Evolutionary conservation across 1,284 basidiomycete genomes (phyloP).

Genomic region (Flammula alnicola): DNA sequence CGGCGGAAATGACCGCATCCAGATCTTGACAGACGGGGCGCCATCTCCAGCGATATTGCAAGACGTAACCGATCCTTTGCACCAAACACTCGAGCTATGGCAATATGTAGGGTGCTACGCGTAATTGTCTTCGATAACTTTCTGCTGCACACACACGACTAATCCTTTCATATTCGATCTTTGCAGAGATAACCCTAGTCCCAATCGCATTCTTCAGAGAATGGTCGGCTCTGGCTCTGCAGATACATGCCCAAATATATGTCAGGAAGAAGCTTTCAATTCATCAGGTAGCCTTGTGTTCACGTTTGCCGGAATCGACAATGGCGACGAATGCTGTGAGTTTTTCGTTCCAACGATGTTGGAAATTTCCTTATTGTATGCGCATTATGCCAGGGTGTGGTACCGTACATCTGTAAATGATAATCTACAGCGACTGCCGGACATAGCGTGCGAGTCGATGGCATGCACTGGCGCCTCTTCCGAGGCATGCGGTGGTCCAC

Average conservation of each 20-base stretch:
- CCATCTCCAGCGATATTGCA: too few relatives aligned
- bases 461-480: conserved; percentile 9
- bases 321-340: conserved; percentile 18
- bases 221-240: background rate
- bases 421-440: conserved; percentile 12
- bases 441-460: conserved; percentile 15
- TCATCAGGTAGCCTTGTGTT: background rate
- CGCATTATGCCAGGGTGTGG: conserved; percentile 20
- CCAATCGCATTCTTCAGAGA: conserved; percentile 5
- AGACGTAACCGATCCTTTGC: too few relatives aligned
- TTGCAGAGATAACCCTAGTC: conserved; percentile 12
- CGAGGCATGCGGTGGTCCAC: conserved; percentile 15
- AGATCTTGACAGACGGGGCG: too few relatives aligned
- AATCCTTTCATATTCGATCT: too few relatives aligned
- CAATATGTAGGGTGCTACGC: too few relatives aligned
- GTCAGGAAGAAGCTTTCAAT: background rate
- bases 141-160: too few relatives aligned
- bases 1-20: too few relatives aligned
- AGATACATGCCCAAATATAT: conserved; percentile 2
- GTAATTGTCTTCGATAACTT: too few relatives aligned
- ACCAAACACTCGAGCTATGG: too few relatives aligned
- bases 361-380: too few relatives aligned
- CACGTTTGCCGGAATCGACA: conserved; percentile 10
- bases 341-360: too few relatives aligned
- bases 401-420: background rate